Conservation (phyloP, 768 basidiomycete genomes). For the Russula brevipes region DNA sequence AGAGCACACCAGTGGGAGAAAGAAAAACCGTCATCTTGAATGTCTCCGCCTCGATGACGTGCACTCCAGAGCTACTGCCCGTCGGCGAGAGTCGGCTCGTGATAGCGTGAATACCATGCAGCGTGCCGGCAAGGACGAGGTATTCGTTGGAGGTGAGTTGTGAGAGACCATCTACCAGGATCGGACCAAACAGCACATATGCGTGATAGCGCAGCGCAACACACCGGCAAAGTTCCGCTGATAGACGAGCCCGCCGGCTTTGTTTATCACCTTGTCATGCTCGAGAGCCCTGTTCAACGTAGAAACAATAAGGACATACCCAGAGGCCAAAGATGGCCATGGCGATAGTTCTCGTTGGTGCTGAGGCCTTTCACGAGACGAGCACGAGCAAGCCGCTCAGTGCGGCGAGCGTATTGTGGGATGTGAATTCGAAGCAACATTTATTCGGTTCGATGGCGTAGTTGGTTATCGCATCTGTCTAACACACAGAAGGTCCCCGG, state of each 20-base stretch:
- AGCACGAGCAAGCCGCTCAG: too few species aligned
- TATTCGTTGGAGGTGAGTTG: conserved; percentile 90
- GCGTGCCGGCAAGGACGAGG: conserved; percentile 90
- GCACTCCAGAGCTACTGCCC: conserved; percentile 77
- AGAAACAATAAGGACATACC: conserved; percentile 42
- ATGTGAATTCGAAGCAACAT: rapidly evolving
- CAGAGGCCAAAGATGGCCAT: conserved; percentile 83
- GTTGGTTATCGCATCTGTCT: conserved; percentile 77
- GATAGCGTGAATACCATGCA: conserved; percentile 99
- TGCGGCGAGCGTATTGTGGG: not conserved
- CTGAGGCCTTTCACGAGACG: not conserved
- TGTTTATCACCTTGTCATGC: conserved; percentile 79
- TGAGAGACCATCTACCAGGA: conserved; percentile 74
- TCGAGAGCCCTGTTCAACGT: conserved; percentile 2
- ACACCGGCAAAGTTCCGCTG: conserved; percentile 86
- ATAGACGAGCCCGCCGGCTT: conserved; percentile 95
- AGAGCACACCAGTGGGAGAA: conserved; percentile 73
- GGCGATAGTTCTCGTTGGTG: not conserved
- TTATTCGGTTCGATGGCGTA: conserved; percentile 48
- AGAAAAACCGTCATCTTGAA: conserved; percentile 93
- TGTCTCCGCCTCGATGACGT: conserved; percentile 92
- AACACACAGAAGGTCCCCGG: conserved; percentile 39
- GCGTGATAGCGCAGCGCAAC: conserved; percentile 20
- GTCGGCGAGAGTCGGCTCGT: conserved; percentile 85
- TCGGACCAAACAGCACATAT: not conserved